Base-by-base conservation (phyloP, 2,329 filamentous ascomycete species). In the Calonectria honghensis region DNA sequence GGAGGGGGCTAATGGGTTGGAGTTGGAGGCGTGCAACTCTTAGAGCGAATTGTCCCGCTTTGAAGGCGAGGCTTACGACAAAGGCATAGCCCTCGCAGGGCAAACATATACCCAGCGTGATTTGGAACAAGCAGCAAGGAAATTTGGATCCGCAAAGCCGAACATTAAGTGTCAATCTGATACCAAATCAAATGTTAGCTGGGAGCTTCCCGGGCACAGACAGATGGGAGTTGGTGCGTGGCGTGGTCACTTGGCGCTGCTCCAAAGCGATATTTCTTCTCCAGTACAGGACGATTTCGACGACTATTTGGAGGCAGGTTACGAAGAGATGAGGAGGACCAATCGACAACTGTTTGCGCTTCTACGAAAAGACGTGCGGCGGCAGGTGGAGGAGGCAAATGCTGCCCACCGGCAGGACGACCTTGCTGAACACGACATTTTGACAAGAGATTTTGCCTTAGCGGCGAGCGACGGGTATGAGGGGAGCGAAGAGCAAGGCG, bases 401-500 rank as follows among this genome's bases (percentile, higher is more conserved):
- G 51, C 51, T 7, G 51, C 68, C 4, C 39, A 72, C 48, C 32
- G 20, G 18, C 41, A 52, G 18, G 51, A 45, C 6, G 39, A 35
- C 11, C 51, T 73, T 32, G 31, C 16, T 7, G 20, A 51, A 45
- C 27, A 73, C 24, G 68, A 35, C 20, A 48, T 71, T 29, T 31
- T 48, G 7, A 37, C 37, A 29, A 64, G 29, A n/a, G 68, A 74
- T 27, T 72, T 72, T 50, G 63, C 61, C n/a, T n/a, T 63, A 6
- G 20, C 4, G 6, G 20, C 2, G n/a, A 48, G 45, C 6, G 29
- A 45, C 9, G 54, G 24, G 57, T 27, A 18, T 48, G 27, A 48
- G 24, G 61, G 7, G 29, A 24, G n/a, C 31, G 39, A 39, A 0
- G 32, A 52, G 7, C 41, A 32, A 20, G 29, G 20, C 27, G 48